phyloP scores from a whole-genome alignment of 352 stramenopile species.

The Stramenopiles sp. region DNA sequence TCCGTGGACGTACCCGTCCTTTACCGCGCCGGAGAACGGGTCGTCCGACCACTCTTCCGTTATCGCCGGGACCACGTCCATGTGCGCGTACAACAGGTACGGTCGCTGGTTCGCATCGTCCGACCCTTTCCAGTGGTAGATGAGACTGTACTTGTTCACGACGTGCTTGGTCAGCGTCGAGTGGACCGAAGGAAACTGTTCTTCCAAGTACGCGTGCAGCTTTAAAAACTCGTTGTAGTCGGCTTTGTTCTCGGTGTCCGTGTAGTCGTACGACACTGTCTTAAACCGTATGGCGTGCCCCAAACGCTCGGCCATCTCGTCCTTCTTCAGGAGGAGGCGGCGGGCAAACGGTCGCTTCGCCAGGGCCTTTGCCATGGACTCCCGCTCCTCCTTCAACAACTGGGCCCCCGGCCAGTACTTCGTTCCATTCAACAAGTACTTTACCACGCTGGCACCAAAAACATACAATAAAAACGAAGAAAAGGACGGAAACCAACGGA shows the following conservation, averaged over 20 bases:
- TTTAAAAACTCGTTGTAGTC: neutral
- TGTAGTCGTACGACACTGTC: neutral
- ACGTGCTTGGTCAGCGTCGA: slow-evolving; percentile 6
- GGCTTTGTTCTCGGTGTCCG: neutral
- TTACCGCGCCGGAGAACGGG: slow-evolving; percentile 22
- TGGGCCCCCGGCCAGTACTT: neutral
- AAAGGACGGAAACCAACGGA: neutral
- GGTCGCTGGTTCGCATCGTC: slow-evolving; percentile 14
- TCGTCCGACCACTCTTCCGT: slow-evolving; percentile 16
- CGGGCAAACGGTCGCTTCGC: neutral
- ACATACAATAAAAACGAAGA: neutral
- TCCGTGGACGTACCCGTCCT: slow-evolving; percentile 23
- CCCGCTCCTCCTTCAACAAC: neutral
- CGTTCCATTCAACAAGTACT: neutral
- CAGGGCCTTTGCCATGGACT: neutral
- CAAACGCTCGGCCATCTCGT: neutral
- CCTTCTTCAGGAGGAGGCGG: neutral
- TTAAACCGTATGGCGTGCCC: neutral
- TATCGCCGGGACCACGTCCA: slow-evolving; percentile 25
- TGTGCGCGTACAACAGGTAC: slow-evolving; percentile 25
- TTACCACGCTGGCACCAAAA: neutral
- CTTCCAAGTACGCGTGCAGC: neutral
- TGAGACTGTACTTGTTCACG: slow-evolving; percentile 21
- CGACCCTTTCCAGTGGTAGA: slow-evolving; percentile 20
- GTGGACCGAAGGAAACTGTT: neutral